phyloP scores from a whole-genome alignment of 176 grass and related monocot species.

The Typha latifolia region DNA sequence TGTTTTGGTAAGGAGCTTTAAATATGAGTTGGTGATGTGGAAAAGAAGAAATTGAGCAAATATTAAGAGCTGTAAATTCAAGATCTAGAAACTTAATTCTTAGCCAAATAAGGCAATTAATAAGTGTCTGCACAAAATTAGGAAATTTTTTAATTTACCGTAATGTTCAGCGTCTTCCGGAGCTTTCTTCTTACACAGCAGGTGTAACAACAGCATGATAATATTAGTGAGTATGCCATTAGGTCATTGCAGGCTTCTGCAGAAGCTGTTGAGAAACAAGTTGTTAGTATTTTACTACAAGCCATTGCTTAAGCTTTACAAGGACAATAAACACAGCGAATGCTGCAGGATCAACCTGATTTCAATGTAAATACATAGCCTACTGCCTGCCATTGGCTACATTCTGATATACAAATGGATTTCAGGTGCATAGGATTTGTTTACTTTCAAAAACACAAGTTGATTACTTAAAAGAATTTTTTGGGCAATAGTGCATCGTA shows the following conservation, averaged over 20 bases:
- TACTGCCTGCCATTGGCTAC: too few species aligned
- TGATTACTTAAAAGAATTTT: too few species aligned
- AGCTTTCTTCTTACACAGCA: constrained; percentile 91
- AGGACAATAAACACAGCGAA: not conserved
- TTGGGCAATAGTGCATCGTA: too few species aligned
- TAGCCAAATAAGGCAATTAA: not conserved
- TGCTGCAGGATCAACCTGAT: too few species aligned
- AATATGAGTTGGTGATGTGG: too few species aligned
- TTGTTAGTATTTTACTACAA: not conserved
- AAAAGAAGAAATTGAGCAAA: too few species aligned
- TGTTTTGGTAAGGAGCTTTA: not conserved
- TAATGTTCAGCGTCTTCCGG: constrained; percentile 64
- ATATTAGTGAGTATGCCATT: constrained; percentile 78
- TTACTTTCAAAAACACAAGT: too few species aligned
- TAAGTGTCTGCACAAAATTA: not conserved
- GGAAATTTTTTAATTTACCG: constrained; percentile 31
- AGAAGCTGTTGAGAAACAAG: constrained; percentile 40
- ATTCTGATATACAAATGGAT: too few species aligned
- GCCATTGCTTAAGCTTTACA: not conserved
- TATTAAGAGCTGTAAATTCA: too few species aligned
- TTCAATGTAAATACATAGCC: too few species aligned
- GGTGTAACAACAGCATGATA: constrained; percentile 97
- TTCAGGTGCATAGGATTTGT: too few species aligned
- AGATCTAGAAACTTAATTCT: too few species aligned
- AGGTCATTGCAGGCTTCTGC: constrained; percentile 97